Evolutionary conservation across 2,329 filamentous ascomycete species (phyloP).

Genomic region (Diaporthe vaccinii): DNA sequence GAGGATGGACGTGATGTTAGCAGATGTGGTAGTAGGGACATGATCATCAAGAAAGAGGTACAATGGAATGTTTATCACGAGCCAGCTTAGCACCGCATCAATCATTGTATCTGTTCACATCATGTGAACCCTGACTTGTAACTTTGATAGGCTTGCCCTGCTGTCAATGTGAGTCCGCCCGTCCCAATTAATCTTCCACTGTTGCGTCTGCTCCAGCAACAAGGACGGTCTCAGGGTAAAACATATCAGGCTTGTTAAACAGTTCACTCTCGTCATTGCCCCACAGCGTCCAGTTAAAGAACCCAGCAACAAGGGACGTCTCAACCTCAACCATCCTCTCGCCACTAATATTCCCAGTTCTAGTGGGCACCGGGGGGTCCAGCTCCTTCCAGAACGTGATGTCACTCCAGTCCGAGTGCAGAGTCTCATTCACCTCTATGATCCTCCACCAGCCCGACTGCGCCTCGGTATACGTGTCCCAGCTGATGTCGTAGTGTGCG

Average conservation of each 20-base stretch:
- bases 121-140: background rate
- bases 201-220: background rate
- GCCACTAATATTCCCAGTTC: background rate
- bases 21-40: constrained; percentile 41
- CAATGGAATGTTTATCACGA: constrained; percentile 29
- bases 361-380: background rate
- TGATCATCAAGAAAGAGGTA: constrained; percentile 44
- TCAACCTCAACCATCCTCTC: constrained; percentile 32
- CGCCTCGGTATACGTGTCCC: constrained; percentile 42
- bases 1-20: constrained; percentile 34
- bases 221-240: constrained; percentile 3
- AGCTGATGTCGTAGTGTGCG: constrained; percentile 36
- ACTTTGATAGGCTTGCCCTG: fast-evolving
- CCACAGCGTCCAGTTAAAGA: constrained; percentile 33
- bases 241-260: background rate
- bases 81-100: background rate
- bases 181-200: background rate
- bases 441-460: constrained; percentile 44
- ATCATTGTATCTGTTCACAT: no score
- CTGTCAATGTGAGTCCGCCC: background rate
- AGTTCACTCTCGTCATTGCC: background rate
- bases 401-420: constrained; percentile 46
- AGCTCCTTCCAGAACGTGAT: constrained; percentile 44
- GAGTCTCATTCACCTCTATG: constrained; percentile 42
- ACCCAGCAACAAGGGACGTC: constrained; percentile 21